Evolutionary conservation across 2,329 filamentous ascomycete species (phyloP).

Genomic region (Pseudocercospora eumusae): DNA sequence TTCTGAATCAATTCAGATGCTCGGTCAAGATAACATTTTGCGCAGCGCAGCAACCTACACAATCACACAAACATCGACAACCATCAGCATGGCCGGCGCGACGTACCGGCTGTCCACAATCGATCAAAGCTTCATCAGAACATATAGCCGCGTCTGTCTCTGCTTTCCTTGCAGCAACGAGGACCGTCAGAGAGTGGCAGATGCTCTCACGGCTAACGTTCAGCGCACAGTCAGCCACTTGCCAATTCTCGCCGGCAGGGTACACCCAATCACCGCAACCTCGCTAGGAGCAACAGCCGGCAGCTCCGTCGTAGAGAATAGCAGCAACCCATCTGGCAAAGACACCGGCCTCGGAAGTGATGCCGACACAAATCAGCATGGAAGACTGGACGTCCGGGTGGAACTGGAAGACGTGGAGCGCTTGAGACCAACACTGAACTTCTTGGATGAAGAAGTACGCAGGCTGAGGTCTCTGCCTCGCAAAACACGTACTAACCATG

Average conservation of each 20-base stretch:
- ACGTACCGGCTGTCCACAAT: slow-evolving; percentile 28
- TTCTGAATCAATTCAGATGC: background rate
- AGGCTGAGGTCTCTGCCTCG: background rate
- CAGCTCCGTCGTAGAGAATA: background rate
- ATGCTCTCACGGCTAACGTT: slow-evolving; percentile 16
- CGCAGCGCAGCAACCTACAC: background rate
- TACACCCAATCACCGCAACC: slow-evolving; percentile 4
- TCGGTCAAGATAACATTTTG: background rate
- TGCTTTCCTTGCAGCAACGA: slow-evolving; percentile 24
- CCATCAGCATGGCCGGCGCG: slow-evolving; percentile 21
- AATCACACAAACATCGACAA: background rate
- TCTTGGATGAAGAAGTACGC: slow-evolving; percentile 7
- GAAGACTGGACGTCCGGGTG: slow-evolving; percentile 23
- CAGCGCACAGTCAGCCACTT: slow-evolving; percentile 24
- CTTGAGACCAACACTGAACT: slow-evolving; percentile 22
- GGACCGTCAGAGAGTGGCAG: slow-evolving; percentile 5
- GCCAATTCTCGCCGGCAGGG: slow-evolving; percentile 17
- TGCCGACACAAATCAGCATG: slow-evolving; percentile 13
- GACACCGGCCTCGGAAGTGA: background rate
- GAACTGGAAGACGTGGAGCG: slow-evolving; percentile 17
- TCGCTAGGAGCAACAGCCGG: background rate
- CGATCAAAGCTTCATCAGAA: slow-evolving; percentile 24
- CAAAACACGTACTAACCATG: background rate
- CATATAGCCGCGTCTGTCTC: slow-evolving; percentile 29
- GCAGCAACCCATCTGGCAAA: background rate